Percentiles rank a stretch among this genome's conserved stretches.
Conservation (phyloP, 2,329 filamentous ascomycete genomes). For the Claviceps sp. region DNA sequence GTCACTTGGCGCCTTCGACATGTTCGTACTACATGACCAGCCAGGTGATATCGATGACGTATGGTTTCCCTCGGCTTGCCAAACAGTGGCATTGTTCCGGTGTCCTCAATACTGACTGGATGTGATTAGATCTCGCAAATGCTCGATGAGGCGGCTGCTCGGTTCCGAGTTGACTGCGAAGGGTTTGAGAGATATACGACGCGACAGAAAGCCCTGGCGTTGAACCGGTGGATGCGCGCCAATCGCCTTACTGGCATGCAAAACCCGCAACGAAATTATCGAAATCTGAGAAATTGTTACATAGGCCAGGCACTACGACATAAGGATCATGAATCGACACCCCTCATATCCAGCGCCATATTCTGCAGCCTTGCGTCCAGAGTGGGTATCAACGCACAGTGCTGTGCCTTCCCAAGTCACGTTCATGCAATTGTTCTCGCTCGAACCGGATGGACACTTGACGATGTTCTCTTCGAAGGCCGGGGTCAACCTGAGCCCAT, state of each 20-base stretch:
- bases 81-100: background rate
- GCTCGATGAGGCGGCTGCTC: conserved; percentile 48
- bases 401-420: conserved; percentile 72
- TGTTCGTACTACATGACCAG: conserved; percentile 69
- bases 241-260: conserved; percentile 58
- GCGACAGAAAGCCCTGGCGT: conserved; percentile 50
- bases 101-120: background rate
- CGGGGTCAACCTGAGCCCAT: conserved; percentile 38
- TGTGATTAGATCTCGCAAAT: conserved; percentile 40
- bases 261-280: conserved; percentile 54
- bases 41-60: conserved; percentile 64
- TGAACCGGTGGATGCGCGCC: conserved; percentile 56
- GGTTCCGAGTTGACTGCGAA: conserved; percentile 40
- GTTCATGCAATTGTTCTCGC: conserved; percentile 68
- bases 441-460: conserved; percentile 44
- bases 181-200: conserved; percentile 43
- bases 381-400: conserved; percentile 62
- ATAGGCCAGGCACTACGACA: conserved; percentile 69
- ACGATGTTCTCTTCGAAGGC: conserved; percentile 28
- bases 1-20: conserved; percentile 70
- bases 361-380: conserved; percentile 68
- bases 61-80: conserved; percentile 13
- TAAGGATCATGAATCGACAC: conserved; percentile 63
- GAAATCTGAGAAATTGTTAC: conserved; percentile 74
- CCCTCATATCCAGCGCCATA: conserved; percentile 75